Conservation (phyloP, 2,329 filamentous ascomycete species). For the Aspergillus pseudoglaucus region DNA sequence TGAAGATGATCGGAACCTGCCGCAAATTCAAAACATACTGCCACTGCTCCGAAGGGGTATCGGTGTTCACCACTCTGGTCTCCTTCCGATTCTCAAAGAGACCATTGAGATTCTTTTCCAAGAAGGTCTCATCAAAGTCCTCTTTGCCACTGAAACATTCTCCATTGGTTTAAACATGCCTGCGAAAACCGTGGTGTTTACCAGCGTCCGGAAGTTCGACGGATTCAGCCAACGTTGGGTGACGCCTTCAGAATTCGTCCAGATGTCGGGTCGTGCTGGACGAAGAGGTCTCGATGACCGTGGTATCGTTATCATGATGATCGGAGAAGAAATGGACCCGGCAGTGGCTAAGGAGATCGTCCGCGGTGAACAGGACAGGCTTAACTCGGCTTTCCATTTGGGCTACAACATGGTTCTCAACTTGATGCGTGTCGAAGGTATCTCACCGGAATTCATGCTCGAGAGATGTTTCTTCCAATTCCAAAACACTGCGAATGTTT, state of each 20-base stretch:
- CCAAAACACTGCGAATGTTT: conserved; percentile 86
- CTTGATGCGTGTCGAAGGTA: conserved; percentile 93
- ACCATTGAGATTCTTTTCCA: conserved; percentile 99
- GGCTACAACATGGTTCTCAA: conserved; percentile 99
- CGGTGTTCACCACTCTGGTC: conserved; percentile 92
- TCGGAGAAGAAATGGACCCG: conserved; percentile 92
- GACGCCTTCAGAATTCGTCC: conserved; percentile 92
- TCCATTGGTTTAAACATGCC: conserved; percentile 99
- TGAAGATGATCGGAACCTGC: conserved; percentile 79
- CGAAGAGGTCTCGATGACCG: conserved; percentile 95
- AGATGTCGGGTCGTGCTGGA: conserved; percentile 96
- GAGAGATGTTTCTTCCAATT: conserved; percentile 98
- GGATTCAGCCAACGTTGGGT: conserved; percentile 73
- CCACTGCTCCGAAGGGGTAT: conserved; percentile 86
- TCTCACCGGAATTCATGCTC: conserved; percentile 98
- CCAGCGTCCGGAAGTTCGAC: conserved; percentile 91
- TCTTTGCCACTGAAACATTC: conserved; percentile 97
- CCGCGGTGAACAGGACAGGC: conserved; percentile 89
- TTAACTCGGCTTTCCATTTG: conserved; percentile 95
- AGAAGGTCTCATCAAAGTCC: conserved; percentile 92
- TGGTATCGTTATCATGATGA: conserved; percentile 99
- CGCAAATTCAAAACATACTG: conserved; percentile 85
- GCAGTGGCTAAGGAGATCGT: conserved; percentile 92
- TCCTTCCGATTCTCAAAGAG: conserved; percentile 93
- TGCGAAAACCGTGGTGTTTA: conserved; percentile 98